These are phyloP conservation scores for Colletotrichum sp. DNA, from an alignment of 2,329 filamentous ascomycete species.

Conservation along the genomic window DNA sequence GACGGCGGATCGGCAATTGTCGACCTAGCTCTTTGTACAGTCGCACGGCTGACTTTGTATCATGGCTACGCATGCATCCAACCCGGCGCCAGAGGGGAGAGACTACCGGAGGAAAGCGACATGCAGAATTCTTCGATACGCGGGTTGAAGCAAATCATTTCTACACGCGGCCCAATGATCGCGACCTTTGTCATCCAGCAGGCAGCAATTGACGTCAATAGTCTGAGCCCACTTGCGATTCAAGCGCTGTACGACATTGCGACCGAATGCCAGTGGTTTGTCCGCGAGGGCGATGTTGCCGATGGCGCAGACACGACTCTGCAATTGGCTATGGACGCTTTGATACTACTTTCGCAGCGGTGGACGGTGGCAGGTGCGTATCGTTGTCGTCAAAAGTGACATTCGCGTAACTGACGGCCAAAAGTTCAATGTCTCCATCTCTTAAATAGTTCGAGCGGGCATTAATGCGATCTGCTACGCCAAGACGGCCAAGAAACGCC, in stretches of 20 bases:
- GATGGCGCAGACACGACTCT: not conserved
- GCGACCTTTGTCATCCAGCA: not conserved
- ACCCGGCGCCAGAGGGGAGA: not conserved
- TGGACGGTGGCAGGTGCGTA: not conserved
- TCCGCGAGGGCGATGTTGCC: conserved; percentile 20
- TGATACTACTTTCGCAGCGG: not conserved
- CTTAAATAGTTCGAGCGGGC: not conserved
- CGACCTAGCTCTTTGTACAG: conserved; percentile 13
- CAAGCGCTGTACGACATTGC: conserved; percentile 19
- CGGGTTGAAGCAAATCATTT: conserved; percentile 3
- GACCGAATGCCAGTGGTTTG: conserved; percentile 24
- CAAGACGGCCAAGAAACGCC: not conserved
- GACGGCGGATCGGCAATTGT: not conserved
- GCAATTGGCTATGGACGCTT: not conserved
- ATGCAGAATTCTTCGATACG: conserved; percentile 17
- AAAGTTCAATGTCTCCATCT: not conserved
- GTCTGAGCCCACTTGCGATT: not conserved
- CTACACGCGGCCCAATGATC: not conserved
- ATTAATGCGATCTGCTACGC: not conserved
- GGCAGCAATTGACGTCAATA: not conserved
- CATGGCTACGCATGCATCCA: conserved; percentile 24
- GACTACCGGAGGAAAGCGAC: conserved; percentile 19
- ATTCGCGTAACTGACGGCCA: not conserved
- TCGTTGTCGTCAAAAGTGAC: not conserved
- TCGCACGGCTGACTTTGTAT: conserved; percentile 21